phyloP scores from a whole-genome alignment of 345 rosid genomes.

The Clarkia xantiana region DNA sequence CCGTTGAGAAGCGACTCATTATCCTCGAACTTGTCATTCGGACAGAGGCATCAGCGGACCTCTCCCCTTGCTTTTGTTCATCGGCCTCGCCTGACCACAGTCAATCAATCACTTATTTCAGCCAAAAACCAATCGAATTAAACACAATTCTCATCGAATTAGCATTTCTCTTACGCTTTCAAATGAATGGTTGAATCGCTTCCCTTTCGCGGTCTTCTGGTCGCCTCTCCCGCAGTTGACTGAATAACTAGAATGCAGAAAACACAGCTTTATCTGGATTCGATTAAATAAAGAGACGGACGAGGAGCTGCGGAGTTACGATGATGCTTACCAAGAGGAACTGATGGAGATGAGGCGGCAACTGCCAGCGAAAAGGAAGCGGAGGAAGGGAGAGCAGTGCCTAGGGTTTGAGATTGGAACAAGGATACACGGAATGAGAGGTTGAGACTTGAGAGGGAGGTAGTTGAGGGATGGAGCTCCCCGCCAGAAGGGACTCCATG shows the following conservation, averaged over 20 bases:
- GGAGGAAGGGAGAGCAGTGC: slow-evolving; percentile 1
- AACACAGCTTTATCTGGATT: no score
- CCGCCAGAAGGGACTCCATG: slow-evolving; percentile 5
- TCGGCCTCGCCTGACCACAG: slow-evolving; percentile 60
- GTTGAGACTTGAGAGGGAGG: no score
- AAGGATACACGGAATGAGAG: not conserved
- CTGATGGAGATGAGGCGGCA: not conserved
- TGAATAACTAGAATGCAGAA: slow-evolving; percentile 3
- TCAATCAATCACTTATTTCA: not conserved
- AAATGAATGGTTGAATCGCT: slow-evolving; percentile 82
- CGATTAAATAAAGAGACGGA: no score
- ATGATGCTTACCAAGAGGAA: not conserved
- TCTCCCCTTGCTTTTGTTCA: slow-evolving; percentile 77
- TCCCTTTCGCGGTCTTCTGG: slow-evolving; percentile 71
- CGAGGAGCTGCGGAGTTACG: no score
- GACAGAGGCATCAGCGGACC: slow-evolving; percentile 68
- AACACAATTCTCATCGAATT: no score
- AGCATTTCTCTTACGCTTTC: slow-evolving; percentile 82
- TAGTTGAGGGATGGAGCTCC: slow-evolving; percentile 3
- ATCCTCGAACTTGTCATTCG: slow-evolving; percentile 47
- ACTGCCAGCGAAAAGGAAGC: not conserved
- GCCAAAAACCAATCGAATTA: not conserved
- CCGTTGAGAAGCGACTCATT: slow-evolving; percentile 50
- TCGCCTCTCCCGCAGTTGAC: slow-evolving; percentile 88
- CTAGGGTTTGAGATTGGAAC: slow-evolving; percentile 2